Evolutionary conservation across 2,329 filamentous ascomycete genomes (phyloP).

Genomic region (Aureobasidium zeae): DNA sequence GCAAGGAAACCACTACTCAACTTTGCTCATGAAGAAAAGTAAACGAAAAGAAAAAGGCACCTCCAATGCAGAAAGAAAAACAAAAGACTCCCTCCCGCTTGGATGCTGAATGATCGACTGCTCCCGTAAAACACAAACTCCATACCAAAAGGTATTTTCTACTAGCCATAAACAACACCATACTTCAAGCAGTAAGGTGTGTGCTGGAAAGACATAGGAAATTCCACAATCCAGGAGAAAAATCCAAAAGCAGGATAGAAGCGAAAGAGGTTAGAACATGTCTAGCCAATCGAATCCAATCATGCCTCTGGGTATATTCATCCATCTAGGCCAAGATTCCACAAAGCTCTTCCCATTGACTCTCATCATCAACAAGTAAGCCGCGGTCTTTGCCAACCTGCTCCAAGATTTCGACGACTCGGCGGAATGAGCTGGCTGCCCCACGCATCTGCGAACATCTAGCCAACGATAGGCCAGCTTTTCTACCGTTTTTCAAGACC

Average conservation of each 20-base stretch:
- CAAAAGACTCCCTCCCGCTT: background rate
- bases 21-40: background rate
- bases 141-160: constrained; percentile 1
- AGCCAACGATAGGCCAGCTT: constrained; percentile 66
- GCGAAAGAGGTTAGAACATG: background rate
- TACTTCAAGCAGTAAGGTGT: constrained; percentile 4
- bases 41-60: background rate
- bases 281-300: background rate
- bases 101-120: background rate
- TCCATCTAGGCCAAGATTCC: constrained; percentile 28
- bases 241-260: background rate
- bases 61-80: background rate
- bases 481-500: constrained; percentile 74
- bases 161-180: background rate
- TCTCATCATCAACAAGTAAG: constrained; percentile 55
- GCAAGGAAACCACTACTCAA: background rate
- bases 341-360: constrained; percentile 36
- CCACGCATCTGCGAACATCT: constrained; percentile 84
- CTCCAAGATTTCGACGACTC: constrained; percentile 68
- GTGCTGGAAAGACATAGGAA: background rate
- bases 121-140: constrained; percentile 2
- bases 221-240: background rate
- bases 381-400: constrained; percentile 55
- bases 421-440: constrained; percentile 82
- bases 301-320: background rate